Conservation (phyloP, 257 asterid genomes). For the Capsicum rhomboideum region DNA sequence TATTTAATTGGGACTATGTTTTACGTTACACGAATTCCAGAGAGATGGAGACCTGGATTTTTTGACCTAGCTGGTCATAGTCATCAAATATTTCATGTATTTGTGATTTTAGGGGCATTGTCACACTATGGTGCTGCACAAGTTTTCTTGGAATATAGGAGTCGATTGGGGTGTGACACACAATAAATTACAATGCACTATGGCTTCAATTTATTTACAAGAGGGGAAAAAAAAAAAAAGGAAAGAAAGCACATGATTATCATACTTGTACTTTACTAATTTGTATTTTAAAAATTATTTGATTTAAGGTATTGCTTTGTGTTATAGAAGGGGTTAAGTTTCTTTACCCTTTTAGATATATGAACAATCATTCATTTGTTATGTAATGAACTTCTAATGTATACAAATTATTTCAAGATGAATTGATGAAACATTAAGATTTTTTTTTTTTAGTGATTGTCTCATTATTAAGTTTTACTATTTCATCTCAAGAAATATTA, state of each 20-base stretch:
- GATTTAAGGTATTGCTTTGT: neutral
- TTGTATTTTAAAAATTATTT: neutral
- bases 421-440: neutral
- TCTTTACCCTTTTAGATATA: neutral
- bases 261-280: neutral
- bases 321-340: neutral
- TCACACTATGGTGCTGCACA: slow-evolving; percentile 96
- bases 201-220: neutral
- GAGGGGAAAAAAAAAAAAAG: neutral
- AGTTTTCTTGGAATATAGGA: slow-evolving; percentile 44
- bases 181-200: neutral
- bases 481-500: neutral
- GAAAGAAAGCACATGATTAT: neutral
- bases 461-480: neutral
- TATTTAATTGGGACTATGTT: slow-evolving; percentile 63
- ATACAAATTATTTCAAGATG: neutral
- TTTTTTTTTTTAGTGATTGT: neutral
- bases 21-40: slow-evolving; percentile 60
- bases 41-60: slow-evolving; percentile 89
- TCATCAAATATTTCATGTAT: slow-evolving; percentile 86
- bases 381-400: neutral
- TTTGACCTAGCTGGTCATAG: slow-evolving; percentile 94
- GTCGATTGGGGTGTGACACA: slow-evolving; percentile 36
- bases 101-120: slow-evolving; percentile 84
- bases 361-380: neutral